Evolutionary conservation across 2,329 filamentous ascomycete genomes (phyloP), one percentile per base, ranked within the genome.

Genomic region (Aschersonia sp.): DNA sequence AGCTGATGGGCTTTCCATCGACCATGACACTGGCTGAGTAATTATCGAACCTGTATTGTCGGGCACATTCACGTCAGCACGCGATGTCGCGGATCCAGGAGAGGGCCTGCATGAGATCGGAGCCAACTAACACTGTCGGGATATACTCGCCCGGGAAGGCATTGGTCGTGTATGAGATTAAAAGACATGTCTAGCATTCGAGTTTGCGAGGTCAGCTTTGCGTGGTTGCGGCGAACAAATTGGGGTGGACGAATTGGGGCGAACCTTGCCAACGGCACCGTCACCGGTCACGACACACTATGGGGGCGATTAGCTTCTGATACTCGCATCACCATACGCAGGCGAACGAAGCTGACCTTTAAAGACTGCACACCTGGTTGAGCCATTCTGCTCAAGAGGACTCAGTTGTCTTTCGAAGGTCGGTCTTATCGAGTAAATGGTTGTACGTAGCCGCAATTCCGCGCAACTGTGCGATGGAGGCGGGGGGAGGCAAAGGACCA

Each of bases 71-170:
- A 43, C 40, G 41, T 45, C 45, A 44, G 49, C 39, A 10, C 37
- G 6, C 10, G 10, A 14, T 30, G 10, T 29, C 30, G 42, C 22
- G 42, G 8, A 31, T 11, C 22, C 9, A 30, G 10, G 42, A 31
- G 9, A 42, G 40, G 9, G 40, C 40, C 10, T 47, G 45, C 29
- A 39, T 39, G 37, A 45, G 49, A 31, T 35, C 43, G 47, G 39
- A 41, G 52, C 37, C 44, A n/a, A 74, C 83, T 67, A 71, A 92
- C 85, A 98, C 92, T 59, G 92, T 98, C 56, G 92, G 92, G 59
- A 98, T 97, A 70, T 98, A 98, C 76, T 98, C 92, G 67, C 92
- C 92, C n/a, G 92, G 92, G 67, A 98, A 98, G 55, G 92, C 92
- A 73, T 97, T 98, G 54, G 92, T 98, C 54, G 92, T 97, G 73